Base-by-base conservation (phyloP, 208 protist species). In the Leptomonas seymouri region DNA sequence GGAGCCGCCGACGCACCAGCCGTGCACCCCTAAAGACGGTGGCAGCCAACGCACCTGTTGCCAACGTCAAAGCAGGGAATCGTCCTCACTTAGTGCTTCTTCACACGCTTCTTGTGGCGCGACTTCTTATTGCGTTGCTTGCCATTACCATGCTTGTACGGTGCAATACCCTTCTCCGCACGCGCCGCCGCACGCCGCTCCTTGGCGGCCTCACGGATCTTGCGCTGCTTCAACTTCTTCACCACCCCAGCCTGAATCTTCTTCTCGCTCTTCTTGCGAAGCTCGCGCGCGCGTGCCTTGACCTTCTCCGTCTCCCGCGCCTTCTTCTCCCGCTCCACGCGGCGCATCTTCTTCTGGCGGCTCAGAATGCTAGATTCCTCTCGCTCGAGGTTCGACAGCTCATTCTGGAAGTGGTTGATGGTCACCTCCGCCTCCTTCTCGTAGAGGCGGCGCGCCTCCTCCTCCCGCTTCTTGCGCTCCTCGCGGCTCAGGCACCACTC, bases 381-480 rank as follows among this genome's bases (percentile, higher is more conserved):
- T 0, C 83, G 76, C 57, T 84, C 79, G 41, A 92, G 81, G 39
- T 81, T 71, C 20, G 84, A 72, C 27, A 97, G 74, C 66, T 89
- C 86, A 51, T 93, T 87, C 81, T 94, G 91, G 73, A 93, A 93
- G 42, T 84, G 81, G 66, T 87, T 89, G 31, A 94, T 70, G 9
- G 89, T 94, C 23, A 93, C 87, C 78, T 94, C 89, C 8, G 91
- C 88, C 76, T 94, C 91, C 82, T 84, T 87, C 71, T 97, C 91
- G 66, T 93, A 90, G 25, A 77, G 41, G n/a, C 69, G 67, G 15
- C 85, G 85, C 23, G 87, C 85, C 82, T 89, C 84, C 36, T 71
- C 84, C 20, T 87, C 85, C 12, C 90, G 87, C 65, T 74, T 76
- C 76, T 82, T 81, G 45, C 80, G 87, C 65, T 97, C 89, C 62